Conservation (phyloP, 805 yeast species). For the Deakozyma indianensis region DNA sequence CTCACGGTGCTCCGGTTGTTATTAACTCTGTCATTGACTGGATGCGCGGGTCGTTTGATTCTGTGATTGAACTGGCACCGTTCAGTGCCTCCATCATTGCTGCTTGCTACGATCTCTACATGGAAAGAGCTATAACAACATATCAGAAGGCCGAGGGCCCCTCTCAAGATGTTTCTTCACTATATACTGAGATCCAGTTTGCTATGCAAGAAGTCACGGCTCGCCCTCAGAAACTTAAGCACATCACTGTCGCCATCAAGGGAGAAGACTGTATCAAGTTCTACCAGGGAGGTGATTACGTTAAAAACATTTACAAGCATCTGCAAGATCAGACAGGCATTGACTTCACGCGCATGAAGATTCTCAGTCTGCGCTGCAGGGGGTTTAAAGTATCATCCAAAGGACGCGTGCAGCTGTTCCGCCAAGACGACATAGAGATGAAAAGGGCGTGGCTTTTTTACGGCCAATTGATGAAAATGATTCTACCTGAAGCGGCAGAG, state of each 20-base stretch:
- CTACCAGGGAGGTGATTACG: slow-evolving; percentile 1
- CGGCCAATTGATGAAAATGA: neutral
- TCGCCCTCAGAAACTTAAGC: slow-evolving; percentile 4
- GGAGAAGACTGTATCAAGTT: slow-evolving; percentile 6
- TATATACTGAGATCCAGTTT: neutral
- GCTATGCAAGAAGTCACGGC: neutral
- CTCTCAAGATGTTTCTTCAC: slow-evolving; percentile 5
- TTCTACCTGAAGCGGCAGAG: neutral
- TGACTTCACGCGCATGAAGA: slow-evolving; percentile 5
- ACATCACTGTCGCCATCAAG: slow-evolving; percentile 7
- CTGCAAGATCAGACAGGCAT: slow-evolving; percentile 6
- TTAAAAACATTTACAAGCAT: slow-evolving; percentile 4
- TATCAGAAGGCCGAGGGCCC: slow-evolving; percentile 1
- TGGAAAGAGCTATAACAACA: slow-evolving; percentile 1
- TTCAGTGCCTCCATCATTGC: slow-evolving; percentile 3
- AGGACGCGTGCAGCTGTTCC: slow-evolving; percentile 10
- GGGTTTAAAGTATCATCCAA: slow-evolving; percentile 9
- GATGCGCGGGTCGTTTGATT: slow-evolving; percentile 7
- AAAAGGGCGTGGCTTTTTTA: neutral
- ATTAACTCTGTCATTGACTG: slow-evolving; percentile 5
- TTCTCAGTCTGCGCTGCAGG: slow-evolving; percentile 9
- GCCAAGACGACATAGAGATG: neutral
- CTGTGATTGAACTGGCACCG: slow-evolving; percentile 4
- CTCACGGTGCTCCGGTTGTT: neutral
- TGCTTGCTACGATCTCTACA: slow-evolving; percentile 2